phyloP scores from a whole-genome alignment of 2,329 filamentous ascomycete genomes.

The Lojkania enalia region DNA sequence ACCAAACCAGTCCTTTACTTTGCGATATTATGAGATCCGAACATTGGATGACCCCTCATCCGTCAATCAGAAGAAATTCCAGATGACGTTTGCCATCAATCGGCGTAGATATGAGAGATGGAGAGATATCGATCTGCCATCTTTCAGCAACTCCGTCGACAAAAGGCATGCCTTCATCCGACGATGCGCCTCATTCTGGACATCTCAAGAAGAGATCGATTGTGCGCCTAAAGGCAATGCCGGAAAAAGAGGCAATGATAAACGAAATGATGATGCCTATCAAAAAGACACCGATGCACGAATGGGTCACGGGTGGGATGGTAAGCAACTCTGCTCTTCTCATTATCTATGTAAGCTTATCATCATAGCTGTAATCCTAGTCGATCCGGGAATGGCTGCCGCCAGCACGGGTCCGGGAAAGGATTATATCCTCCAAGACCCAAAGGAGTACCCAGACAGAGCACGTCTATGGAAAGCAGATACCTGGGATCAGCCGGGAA shows the following conservation, averaged over 20 bases:
- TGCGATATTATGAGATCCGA: slow-evolving; percentile 26
- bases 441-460: too few species aligned
- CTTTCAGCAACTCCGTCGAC: slow-evolving; percentile 13
- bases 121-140: slow-evolving; percentile 19
- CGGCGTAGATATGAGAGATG: slow-evolving; percentile 21
- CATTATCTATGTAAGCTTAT: neutral
- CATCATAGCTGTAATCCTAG: neutral
- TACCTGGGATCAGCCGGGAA: too few species aligned
- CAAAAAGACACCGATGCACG: too few species aligned
- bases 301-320: too few species aligned
- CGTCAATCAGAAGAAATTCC: slow-evolving; percentile 5
- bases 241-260: neutral
- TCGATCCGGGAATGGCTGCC: slow-evolving; percentile 19
- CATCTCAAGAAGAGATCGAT: too few species aligned
- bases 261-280: neutral
- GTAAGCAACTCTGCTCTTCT: too few species aligned
- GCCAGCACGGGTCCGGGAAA: too few species aligned
- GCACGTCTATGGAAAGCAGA: too few species aligned
- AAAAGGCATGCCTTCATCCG: slow-evolving; percentile 23
- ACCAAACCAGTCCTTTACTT: slow-evolving; percentile 17
- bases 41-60: slow-evolving; percentile 15
- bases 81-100: slow-evolving; percentile 25
- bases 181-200: slow-evolving; percentile 26
- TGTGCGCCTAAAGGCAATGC: neutral
- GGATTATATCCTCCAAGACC: too few species aligned